These are phyloP conservation scores for Earliella scabrosa DNA, from an alignment of 1,284 basidiomycete genomes.

Conservation along the genomic window DNA sequence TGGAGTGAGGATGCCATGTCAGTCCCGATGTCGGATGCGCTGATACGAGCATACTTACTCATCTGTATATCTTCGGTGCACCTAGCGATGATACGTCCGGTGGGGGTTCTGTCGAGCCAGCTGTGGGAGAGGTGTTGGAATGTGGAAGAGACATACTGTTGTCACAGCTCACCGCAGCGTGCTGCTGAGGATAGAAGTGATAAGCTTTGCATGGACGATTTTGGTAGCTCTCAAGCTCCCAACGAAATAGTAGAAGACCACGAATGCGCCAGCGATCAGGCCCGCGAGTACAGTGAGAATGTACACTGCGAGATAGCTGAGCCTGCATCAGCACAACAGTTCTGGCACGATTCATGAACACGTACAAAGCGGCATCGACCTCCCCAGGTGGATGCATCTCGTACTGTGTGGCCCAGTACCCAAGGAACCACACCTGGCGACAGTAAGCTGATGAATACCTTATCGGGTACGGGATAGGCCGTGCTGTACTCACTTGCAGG, in stretches of 20 bases:
- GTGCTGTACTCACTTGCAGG: constrained; percentile 7
- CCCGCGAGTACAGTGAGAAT: constrained; percentile 33
- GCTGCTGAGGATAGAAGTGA: constrained; percentile 60
- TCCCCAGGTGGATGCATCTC: constrained; percentile 33
- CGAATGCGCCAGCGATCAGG: constrained; percentile 24
- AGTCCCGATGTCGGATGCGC: no score
- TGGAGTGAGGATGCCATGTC: no score
- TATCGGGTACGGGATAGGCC: constrained; percentile 24
- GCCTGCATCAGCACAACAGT: no score
- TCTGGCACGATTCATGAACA: not conserved
- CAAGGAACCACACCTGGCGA: constrained; percentile 32
- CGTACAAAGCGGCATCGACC: constrained; percentile 10
- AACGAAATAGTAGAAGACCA: constrained; percentile 40
- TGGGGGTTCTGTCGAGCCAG: constrained; percentile 62
- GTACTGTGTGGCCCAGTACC: constrained; percentile 37
- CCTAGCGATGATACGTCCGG: constrained; percentile 60
- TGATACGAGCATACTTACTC: constrained; percentile 24
- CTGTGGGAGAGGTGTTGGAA: constrained; percentile 23
- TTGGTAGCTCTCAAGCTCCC: constrained; percentile 56
- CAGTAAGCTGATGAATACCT: constrained; percentile 4
- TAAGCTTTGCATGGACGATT: constrained; percentile 57
- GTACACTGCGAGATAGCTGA: constrained; percentile 49
- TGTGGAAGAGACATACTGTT: constrained; percentile 18
- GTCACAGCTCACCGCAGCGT: constrained; percentile 47
- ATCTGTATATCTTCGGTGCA: constrained; percentile 63